These are phyloP conservation scores for Primulina huaijiensis DNA, from an alignment of 257 asterid species.

Conservation along the genomic window DNA sequence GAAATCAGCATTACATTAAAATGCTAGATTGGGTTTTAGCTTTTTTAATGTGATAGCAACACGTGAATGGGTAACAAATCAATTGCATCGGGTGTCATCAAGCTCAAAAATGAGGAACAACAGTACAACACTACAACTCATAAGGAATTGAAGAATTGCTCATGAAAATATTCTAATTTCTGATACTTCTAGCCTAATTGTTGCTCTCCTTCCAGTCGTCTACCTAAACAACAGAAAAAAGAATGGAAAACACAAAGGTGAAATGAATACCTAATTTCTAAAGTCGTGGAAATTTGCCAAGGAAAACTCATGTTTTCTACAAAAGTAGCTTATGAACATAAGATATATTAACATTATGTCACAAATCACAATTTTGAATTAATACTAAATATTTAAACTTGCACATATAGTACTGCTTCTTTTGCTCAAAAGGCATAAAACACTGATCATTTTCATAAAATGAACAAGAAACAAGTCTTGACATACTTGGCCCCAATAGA, in stretches of 20 bases:
- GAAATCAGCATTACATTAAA: neutral
- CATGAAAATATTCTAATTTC: neutral
- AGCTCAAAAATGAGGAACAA: neutral
- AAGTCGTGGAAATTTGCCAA: neutral
- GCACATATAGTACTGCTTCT: neutral
- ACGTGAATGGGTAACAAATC: neutral
- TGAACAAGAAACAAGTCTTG: constrained; percentile 15
- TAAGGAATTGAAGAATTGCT: no score
- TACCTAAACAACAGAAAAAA: neutral
- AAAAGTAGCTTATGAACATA: neutral
- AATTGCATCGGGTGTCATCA: neutral
- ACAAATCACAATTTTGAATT: neutral
- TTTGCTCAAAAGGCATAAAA: neutral
- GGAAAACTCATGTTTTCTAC: neutral
- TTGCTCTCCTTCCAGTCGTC: neutral
- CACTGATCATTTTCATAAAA: neutral
- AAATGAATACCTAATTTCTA: neutral
- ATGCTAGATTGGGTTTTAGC: neutral
- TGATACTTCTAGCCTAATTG: neutral
- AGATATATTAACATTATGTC: neutral
- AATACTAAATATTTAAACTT: neutral
- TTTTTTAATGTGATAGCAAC: neutral
- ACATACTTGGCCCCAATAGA: constrained; percentile 92
- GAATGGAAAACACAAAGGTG: neutral
- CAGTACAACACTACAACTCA: neutral